Base-by-base conservation (phyloP, 2,329 filamentous ascomycete genomes). In the Epichloe gansuensis region DNA sequence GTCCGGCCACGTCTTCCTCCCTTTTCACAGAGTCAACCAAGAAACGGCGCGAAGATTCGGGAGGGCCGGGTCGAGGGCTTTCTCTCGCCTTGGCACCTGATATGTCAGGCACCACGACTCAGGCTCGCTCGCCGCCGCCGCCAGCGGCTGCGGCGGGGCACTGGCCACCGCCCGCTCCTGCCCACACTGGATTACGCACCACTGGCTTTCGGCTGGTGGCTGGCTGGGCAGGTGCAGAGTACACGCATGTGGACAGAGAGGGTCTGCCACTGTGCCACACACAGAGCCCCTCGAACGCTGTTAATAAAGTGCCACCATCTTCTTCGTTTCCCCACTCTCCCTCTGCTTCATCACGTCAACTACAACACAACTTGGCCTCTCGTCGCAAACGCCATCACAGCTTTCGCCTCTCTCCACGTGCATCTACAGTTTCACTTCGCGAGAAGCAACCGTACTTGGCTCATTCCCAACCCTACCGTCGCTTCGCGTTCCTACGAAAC, bases 401-500 rank as follows among this genome's bases (percentile, higher is more conserved):
- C 47, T 15, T 52, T 50, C 37, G 39, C 42, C 43, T 52, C 38
- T 44, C 47, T 35, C 35, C 45, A 49, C 49, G 39, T 42, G 12
- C 45, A 48, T 46, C 35, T 47, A 15, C 41, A 42, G 31, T 28
- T 35, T 46, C 15, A 34, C 25, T 48, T 34, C 35, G 21, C 38
- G 5, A 47, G 25, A 46, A 37, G 37, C 34, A 38, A 15, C 37
- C 17, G 35, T 37, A 42, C 21, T 42, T 7, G n/a, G 35, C 45
- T 42, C 46, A 53, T 52, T 13, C 17, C 17, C 13, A 25, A 23
- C 11, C 17, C 35, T 15, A 11, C 17, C 13, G 38, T 43, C 38
- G 51, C 53, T 50, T 55, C 52, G 31, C 56, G 56, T 41, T 52
- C 54, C 57, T 52, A 57, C 51, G 23, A 41, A 35, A 50, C 51